These are phyloP conservation scores for Lactarius hengduanensis DNA, from an alignment of 768 basidiomycete genomes.

Conservation along the genomic window DNA sequence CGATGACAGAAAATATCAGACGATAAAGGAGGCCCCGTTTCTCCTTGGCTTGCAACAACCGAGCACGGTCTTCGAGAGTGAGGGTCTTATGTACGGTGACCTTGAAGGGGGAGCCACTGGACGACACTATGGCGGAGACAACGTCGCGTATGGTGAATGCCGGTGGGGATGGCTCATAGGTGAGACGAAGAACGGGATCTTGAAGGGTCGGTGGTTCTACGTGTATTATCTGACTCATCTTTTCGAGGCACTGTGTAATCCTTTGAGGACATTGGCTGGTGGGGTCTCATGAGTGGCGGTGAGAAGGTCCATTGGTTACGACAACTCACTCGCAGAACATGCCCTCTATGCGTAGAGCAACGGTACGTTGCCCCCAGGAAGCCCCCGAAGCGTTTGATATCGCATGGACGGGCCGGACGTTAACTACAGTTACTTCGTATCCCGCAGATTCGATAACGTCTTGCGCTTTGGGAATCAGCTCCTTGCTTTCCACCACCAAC, in stretches of 20 bases:
- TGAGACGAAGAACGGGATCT: conserved; percentile 48
- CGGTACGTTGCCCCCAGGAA: conserved; percentile 38
- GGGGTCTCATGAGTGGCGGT: conserved; percentile 13
- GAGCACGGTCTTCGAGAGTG: conserved; percentile 59
- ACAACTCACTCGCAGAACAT: conserved; percentile 58
- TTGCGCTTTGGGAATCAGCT: conserved; percentile 33
- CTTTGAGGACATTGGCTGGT: conserved; percentile 54
- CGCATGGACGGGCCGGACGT: conserved; percentile 35
- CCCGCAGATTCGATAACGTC: conserved; percentile 41
- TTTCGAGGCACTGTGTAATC: conserved; percentile 43
- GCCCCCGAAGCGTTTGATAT: conserved; percentile 50
- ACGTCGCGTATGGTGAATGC: conserved; percentile 66
- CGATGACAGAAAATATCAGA: conserved; percentile 54
- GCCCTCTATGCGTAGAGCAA: conserved; percentile 60
- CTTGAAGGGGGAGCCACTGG: conserved; percentile 45
- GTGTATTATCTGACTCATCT: conserved; percentile 41
- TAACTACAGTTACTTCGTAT: conserved; percentile 41
- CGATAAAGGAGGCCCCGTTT: conserved; percentile 51
- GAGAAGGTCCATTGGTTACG: neutral
- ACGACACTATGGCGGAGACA: conserved; percentile 43
- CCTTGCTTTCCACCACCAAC: conserved; percentile 41
- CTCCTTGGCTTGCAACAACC: conserved; percentile 58
- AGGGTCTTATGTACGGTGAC: conserved; percentile 50
- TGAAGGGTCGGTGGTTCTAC: conserved; percentile 42
- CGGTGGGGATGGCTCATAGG: conserved; percentile 52